Conservation (phyloP, 257 asterid species). For the Salvia hispanica region DNA sequence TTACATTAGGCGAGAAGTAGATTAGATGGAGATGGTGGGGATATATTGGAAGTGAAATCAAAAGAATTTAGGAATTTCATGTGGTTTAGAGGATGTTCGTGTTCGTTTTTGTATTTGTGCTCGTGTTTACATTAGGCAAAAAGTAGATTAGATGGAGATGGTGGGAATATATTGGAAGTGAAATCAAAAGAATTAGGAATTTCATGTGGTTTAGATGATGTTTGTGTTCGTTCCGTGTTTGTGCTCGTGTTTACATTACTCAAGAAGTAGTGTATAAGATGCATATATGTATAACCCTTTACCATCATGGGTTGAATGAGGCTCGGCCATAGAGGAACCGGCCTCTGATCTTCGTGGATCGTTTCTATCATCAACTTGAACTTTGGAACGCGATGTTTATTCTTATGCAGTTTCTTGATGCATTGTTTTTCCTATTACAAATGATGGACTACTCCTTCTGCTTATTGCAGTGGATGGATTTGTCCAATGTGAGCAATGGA, state of each 20-base stretch:
- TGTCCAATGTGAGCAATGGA: constrained; percentile 78
- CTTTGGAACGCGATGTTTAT: background rate
- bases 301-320: too few species aligned
- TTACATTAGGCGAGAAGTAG: background rate
- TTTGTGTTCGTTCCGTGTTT: background rate
- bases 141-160: background rate
- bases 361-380: background rate
- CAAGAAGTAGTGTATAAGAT: background rate
- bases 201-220: constrained; percentile 20
- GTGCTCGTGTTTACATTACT: background rate
- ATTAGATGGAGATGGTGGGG: background rate
- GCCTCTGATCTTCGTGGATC: too few species aligned
- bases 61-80: background rate
- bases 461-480: constrained; percentile 70
- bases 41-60: too few species aligned
- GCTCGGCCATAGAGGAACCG: too few species aligned
- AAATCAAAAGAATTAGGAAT: background rate
- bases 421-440: background rate
- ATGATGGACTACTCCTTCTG: constrained; percentile 12
- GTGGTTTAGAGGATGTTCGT: constrained; percentile 16
- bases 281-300: too few species aligned
- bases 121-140: background rate
- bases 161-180: background rate
- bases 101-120: background rate
- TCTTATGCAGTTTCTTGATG: constrained; percentile 7